Evolutionary conservation across 495 filamentous ascomycete genomes (phyloP), one percentile per base, ranked within the genome.

Genomic region (Xylaria curta): DNA sequence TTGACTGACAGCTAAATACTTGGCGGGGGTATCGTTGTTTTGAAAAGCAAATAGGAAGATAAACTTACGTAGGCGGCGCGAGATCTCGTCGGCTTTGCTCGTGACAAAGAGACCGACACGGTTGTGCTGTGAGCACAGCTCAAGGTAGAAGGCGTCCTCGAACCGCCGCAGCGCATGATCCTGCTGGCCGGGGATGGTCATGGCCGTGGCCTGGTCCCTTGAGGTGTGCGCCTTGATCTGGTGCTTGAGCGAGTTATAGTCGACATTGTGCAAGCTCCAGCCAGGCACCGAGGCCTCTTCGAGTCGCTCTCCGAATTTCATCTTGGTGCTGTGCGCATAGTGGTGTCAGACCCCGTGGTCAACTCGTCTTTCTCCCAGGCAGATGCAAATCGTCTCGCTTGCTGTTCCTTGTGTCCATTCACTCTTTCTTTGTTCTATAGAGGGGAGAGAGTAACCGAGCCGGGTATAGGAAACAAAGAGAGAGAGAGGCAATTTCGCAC

Each of bases 171-270:
- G 83, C 3, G 82, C 81, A 2, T 82, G 79, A 64, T 88, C 85
- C 36, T 80, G 83, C 58, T 87, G 85, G 17, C 90, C 91, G 0
- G 91, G 91, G 53, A 94, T 92, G 10, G 90, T 80, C 33, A 91
- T 84, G 19, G 90, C 87, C n/a, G 87, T 85, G 42, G 85, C 88
- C 72, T 87, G 87, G 74, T 85, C 83, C 47, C 82, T 83, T 24
- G 88, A 89, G 0, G 91, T 94, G 76, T 91, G 85, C 63, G 82
- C 83, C 80, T 93, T 93, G 82, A 94, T 93, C 75, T 91, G 78
- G 73, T 88, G 86, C 81, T 94, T 94, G 63, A 94, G 82, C 65
- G 90, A 89, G 74, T 93, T 91, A 79, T 94, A 94, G 79, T 93
- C 91, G 77, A 94, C 86, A 79, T 94, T 94, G 77, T 92, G 75